Evolutionary conservation across 805 yeast genomes (phyloP).

Genomic region (Metschnikowia bowlesiae): DNA sequence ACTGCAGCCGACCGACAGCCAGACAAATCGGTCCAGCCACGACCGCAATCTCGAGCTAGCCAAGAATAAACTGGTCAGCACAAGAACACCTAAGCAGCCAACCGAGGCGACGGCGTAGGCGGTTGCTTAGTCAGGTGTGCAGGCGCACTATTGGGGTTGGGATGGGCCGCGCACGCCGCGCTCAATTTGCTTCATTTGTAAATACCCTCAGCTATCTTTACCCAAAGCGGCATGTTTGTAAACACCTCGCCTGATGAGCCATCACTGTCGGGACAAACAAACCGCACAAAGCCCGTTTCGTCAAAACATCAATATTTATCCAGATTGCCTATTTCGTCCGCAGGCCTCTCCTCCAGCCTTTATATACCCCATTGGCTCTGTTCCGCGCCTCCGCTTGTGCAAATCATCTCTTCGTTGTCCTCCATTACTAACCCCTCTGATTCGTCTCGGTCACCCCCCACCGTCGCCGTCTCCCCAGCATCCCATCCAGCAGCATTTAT

Average conservation of each 20-base stretch:
- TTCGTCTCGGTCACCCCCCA: not conserved
- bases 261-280: constrained; percentile 6
- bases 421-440: not conserved
- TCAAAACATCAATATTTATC: constrained; percentile 16
- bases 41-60: no score
- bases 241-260: constrained; percentile 11
- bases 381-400: not conserved
- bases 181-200: constrained; percentile 16
- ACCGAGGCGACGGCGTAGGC: no score
- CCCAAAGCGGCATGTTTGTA: constrained; percentile 17
- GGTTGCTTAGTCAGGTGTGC: no score
- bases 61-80: no score
- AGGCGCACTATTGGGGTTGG: no score
- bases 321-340: constrained; percentile 5
- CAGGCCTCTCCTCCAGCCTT: not conserved
- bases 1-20: no score
- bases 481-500: not conserved
- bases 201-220: constrained; percentile 13
- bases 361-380: constrained; percentile 2
- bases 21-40: no score
- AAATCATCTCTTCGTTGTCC: not conserved
- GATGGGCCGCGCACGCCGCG: not conserved
- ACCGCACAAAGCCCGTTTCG: constrained; percentile 11
- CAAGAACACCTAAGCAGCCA: no score
- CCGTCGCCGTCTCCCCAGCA: not conserved